phyloP scores from a whole-genome alignment of 1,139 yeast genomes.

The Kodamaea fungicola region DNA sequence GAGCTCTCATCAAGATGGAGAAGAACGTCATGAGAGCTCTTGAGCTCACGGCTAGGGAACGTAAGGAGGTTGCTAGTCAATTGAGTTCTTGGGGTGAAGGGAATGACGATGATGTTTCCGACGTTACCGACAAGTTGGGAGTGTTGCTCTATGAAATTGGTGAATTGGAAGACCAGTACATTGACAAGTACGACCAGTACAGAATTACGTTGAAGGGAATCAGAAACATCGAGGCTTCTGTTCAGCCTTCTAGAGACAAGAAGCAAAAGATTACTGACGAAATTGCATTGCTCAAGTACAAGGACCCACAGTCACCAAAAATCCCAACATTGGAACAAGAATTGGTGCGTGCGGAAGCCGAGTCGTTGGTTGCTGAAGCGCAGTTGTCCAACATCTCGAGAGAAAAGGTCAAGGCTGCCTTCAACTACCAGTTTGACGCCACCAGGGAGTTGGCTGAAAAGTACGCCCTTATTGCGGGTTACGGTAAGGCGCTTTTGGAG shows the following conservation, averaged over 20 bases:
- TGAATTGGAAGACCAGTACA: constrained; percentile 83
- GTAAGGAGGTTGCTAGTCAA: constrained; percentile 82
- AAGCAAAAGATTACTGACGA: constrained; percentile 82
- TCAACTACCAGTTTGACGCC: constrained; percentile 80
- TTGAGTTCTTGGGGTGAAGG: constrained; percentile 82
- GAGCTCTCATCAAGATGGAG: constrained; percentile 77
- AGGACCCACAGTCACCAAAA: constrained; percentile 82
- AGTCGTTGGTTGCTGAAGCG: constrained; percentile 86
- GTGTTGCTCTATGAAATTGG: constrained; percentile 79
- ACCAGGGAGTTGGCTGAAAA: constrained; percentile 81
- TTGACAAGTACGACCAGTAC: constrained; percentile 82
- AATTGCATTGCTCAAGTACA: constrained; percentile 78
- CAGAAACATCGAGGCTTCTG: constrained; percentile 82
- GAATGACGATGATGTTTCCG: constrained; percentile 81
- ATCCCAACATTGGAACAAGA: constrained; percentile 82
- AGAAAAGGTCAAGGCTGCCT: constrained; percentile 83
- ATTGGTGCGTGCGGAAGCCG: constrained; percentile 87
- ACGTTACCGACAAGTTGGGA: constrained; percentile 83
- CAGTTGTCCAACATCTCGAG: constrained; percentile 84
- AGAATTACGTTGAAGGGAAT: constrained; percentile 77
- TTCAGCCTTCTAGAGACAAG: constrained; percentile 84
- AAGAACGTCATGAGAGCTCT: constrained; percentile 77
- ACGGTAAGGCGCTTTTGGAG: constrained; percentile 82
- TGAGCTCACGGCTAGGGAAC: constrained; percentile 74
- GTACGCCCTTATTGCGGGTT: constrained; percentile 81